A percentile compares a stretch with the other conserved stretches of the same genome.
These are phyloP conservation scores for Corymbia calophylla DNA, from an alignment of 441 rosid genomes.

Conservation along the genomic window DNA sequence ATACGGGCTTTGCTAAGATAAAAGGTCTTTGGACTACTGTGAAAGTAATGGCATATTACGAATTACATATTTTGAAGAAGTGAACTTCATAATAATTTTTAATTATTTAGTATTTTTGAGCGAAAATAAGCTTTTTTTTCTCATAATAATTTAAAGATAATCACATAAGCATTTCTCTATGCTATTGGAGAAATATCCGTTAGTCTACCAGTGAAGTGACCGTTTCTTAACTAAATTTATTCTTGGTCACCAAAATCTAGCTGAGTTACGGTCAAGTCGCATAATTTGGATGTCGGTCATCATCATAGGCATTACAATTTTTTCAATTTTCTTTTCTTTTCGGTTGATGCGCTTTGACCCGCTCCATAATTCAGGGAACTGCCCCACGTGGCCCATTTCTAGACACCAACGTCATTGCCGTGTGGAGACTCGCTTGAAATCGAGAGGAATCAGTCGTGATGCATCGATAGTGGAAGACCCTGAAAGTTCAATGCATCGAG, in stretches of 20 bases:
- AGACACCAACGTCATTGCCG: not conserved
- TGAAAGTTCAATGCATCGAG: not conserved
- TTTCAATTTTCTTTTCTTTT: too few relatives aligned
- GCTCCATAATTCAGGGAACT: not conserved
- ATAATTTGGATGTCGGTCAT: not conserved
- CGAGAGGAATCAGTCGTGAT: not conserved
- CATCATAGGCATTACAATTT: not conserved
- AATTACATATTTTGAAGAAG: too few relatives aligned
- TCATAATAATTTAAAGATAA: too few relatives aligned
- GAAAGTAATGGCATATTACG: too few relatives aligned
- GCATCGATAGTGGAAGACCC: not conserved
- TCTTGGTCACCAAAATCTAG: not conserved
- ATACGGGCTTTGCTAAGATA: not conserved
- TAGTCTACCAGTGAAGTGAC: not conserved
- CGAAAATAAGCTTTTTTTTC: not conserved
- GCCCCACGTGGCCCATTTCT: not conserved
- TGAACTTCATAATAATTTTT: too few relatives aligned
- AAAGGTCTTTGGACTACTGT: too few relatives aligned
- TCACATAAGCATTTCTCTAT: too few relatives aligned
- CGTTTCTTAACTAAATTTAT: not conserved
- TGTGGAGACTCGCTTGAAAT: not conserved
- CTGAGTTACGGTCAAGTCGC: not conserved
- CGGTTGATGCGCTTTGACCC: not conserved
- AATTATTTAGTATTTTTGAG: too few relatives aligned
- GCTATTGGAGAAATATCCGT: not conserved